Base-by-base conservation (phyloP, 2,329 filamentous ascomycete genomes). In the Ramularia collo-cygni region DNA sequence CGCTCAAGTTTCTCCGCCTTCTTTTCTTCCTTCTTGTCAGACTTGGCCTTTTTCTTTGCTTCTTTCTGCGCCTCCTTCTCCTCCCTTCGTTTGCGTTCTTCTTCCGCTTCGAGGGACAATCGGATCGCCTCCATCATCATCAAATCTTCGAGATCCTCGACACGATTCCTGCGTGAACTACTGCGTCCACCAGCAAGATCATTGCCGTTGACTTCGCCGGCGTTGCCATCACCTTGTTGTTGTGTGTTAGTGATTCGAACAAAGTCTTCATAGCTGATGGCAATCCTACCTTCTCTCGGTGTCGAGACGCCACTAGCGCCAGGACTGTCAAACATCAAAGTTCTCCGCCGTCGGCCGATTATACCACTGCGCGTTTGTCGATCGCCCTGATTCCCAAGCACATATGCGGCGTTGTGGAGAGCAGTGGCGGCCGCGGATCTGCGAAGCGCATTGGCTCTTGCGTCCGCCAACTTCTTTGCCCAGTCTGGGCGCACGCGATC, bases 71-170 rank as follows among this genome's bases (percentile, higher is more conserved):
- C 74, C 43, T 87, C 85, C 59, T 89, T 90, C 36, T 92, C 85
- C 35, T 84, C 81, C 56, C 86, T 92, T 33, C 77, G 82, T 52
- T 87, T 84, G n/a, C 90, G 77, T 29, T 96, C 90, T 56, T 96
- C 90, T 60, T 98, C 92, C 1, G 86, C 82, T 0, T 84, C 88
- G n/a, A 98, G 70, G 34, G 88, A 95, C 19, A 95, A 64, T 28
- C 92, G 75, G 34, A 98, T 93, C 0, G 92, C 92, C 62, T 98
- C 92, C 73, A 92, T 87, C 71, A 96, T 88, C 92, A 98, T 98
- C 70, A 98, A 85, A 35, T 95, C 90, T 60, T 98, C 92, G 0
- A 96, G 73, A 52, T 96, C 89, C 15, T 93, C 86, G 58, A 93
- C 78, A 19, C 86, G 74, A 40, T 64, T 75, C 46, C 77, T 68